These are phyloP conservation scores for Colletotrichum sp. DNA, from an alignment of 2,329 filamentous ascomycete species.

Conservation along the genomic window DNA sequence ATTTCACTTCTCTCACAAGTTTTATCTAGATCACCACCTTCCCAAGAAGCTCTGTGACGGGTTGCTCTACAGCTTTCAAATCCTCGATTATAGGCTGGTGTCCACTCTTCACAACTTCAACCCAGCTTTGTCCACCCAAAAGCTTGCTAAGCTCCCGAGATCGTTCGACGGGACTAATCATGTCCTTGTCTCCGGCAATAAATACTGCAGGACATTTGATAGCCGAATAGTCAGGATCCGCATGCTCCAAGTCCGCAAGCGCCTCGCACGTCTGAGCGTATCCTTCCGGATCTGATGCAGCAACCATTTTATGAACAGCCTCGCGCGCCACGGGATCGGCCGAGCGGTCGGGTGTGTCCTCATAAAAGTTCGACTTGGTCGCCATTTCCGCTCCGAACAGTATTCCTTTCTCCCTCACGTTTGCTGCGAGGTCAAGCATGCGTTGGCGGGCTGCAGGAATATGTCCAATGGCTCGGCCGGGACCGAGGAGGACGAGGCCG, in stretches of 20 bases:
- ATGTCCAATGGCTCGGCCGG: not conserved
- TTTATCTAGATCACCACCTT: not conserved
- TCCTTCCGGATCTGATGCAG: not conserved
- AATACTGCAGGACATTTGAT: not conserved
- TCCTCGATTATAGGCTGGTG: not conserved
- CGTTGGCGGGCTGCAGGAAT: not conserved
- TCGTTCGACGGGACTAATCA: not conserved
- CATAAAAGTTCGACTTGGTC: not conserved
- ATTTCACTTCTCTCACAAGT: not conserved
- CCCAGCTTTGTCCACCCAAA: not conserved
- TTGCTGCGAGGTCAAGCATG: not conserved
- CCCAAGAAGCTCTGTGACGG: not conserved
- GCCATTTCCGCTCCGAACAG: not conserved
- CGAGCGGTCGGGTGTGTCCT: not conserved
- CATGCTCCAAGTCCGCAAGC: not conserved
- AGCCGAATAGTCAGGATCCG: not conserved
- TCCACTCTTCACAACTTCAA: not conserved
- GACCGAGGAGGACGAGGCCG: not conserved
- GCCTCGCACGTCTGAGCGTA: not conserved
- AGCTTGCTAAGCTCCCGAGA: not conserved
- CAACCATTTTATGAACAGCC: not conserved
- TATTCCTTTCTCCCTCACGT: not conserved
- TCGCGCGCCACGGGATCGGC: not conserved
- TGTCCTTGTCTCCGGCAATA: not conserved
- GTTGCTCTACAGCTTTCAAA: not conserved